Evolutionary conservation across 169 alveolate species (phyloP), one percentile per base, ranked within the genome.

Genomic region (Besnoitia besnoiti): DNA sequence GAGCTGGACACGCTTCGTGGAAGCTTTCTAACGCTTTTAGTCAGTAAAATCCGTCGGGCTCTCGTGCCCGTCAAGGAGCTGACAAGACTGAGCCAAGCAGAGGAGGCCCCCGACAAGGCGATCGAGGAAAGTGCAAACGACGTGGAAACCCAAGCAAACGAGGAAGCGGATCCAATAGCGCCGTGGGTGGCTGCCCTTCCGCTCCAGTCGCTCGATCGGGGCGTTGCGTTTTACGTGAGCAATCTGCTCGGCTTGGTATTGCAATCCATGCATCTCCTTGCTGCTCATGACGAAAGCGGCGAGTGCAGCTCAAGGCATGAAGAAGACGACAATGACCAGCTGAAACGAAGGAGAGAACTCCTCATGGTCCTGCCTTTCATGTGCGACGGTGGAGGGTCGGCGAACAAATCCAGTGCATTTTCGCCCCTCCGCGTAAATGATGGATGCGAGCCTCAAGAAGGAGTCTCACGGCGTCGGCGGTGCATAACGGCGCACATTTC

Each of bases 41-140:
- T 73, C 30, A 73, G 46, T 21, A 39, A 33, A 24, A 4, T n/a
- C 12, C 19, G 84, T 1, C 84, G 46, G 27, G 46, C 84, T 12
- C 84, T 73, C 84, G 42, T 39, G 46, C 84, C 84, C 16, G 84
- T 73, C 46, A 73, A 73, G 33, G 49, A 73, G 84, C 84, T 39
- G 44, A 39, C 73, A 21, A 55, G 73, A 21, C 27, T 8, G 73
- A 55, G 73, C 73, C 35, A 55, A 24, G 27, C 27, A 2, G 27
- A 55, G 35, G 73, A 55, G 73, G 27, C 16, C 30, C 73, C 8
- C 16, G 73, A 5, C 73, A 55, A 12, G 73, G 16, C n/a, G 0
- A 27, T 21, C 16, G 5, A 24, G 73, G 73, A 55, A 3, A 21
- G 0, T 33, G 0, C 16, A 21, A 55, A 33, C 73, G 30, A 27